Conservation (phyloP, 1,139 yeast species). For the Zhuliangozyma blackwelliae region DNA sequence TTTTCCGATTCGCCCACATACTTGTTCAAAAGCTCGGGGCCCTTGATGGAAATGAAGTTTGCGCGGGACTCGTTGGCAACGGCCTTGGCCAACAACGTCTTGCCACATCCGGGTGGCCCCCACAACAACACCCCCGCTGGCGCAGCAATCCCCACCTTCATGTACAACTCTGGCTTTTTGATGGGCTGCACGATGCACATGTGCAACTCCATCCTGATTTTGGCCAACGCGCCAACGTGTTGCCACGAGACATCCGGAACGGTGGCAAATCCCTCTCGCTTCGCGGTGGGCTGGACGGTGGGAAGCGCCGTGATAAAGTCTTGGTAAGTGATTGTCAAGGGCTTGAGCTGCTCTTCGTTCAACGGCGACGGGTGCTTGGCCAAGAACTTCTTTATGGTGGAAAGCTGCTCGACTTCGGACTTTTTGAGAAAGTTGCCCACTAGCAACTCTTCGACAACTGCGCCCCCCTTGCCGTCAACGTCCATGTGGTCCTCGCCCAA, state of each 20-base stretch:
- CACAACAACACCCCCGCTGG: slow-evolving; percentile 96
- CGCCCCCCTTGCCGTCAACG: slow-evolving; percentile 22
- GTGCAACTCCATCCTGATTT: slow-evolving; percentile 82
- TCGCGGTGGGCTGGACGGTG: slow-evolving; percentile 93
- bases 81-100: slow-evolving; percentile 90
- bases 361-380: slow-evolving; percentile 75
- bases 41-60: slow-evolving; percentile 89
- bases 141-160: slow-evolving; percentile 89
- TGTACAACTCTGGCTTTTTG: slow-evolving; percentile 83
- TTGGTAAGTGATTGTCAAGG: slow-evolving; percentile 66
- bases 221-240: slow-evolving; percentile 83
- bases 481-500: slow-evolving; percentile 29
- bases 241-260: slow-evolving; percentile 98
- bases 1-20: slow-evolving; percentile 96
- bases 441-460: slow-evolving; percentile 5
- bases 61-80: slow-evolving; percentile 97
- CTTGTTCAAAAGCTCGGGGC: slow-evolving; percentile 90
- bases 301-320: slow-evolving; percentile 88
- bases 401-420: slow-evolving; percentile 40
- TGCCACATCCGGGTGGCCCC: slow-evolving; percentile 99
- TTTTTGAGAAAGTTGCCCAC: slow-evolving; percentile 24
- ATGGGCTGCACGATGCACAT: slow-evolving; percentile 98
- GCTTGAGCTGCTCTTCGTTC: slow-evolving; percentile 66
- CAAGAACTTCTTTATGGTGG: slow-evolving; percentile 72
- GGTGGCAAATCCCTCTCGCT: slow-evolving; percentile 97